Evolutionary conservation across 805 yeast genomes (phyloP).

Genomic region (Barnettozyma botsteinii): DNA sequence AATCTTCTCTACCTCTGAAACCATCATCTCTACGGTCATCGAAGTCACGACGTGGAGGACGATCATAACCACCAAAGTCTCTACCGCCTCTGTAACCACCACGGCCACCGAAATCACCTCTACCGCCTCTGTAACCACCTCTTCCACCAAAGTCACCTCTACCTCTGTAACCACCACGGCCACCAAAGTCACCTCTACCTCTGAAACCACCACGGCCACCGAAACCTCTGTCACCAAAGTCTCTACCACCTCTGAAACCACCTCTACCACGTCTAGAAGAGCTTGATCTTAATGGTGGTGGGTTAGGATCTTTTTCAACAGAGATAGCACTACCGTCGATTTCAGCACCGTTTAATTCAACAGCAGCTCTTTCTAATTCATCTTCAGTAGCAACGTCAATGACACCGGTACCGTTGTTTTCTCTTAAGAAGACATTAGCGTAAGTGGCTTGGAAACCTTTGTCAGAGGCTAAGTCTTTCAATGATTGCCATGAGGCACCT

Average conservation of each 20-base stretch:
- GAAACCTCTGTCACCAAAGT: conserved; percentile 33
- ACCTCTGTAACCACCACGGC: conserved; percentile 5
- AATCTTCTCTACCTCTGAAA: conserved; percentile 33
- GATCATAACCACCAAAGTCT: conserved; percentile 8
- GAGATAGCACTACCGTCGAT: conserved; percentile 63
- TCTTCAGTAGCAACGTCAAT: conserved; percentile 55
- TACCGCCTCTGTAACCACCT: conserved; percentile 6
- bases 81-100: conserved; percentile 24
- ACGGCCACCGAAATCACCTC: conserved; percentile 9
- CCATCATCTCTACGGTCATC: conserved; percentile 11
- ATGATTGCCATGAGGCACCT: conserved; percentile 80
- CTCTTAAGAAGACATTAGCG: conserved; percentile 40
- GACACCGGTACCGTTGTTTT: conserved; percentile 42
- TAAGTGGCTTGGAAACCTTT: conserved; percentile 63
- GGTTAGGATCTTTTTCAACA: conserved; percentile 71
- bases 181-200: conserved; percentile 5
- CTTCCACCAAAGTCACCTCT: conserved; percentile 4
- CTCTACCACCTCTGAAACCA: conserved; percentile 39
- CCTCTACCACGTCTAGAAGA: conserved; percentile 36
- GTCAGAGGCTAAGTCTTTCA: conserved; percentile 85
- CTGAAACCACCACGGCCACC: conserved; percentile 25
- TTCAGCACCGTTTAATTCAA: conserved; percentile 64
- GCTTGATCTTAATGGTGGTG: conserved; percentile 44
- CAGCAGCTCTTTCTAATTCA: conserved; percentile 68
- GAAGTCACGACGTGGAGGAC: conserved; percentile 12